These are phyloP conservation scores for Trichoderma arundinaceum DNA, from an alignment of 2,329 filamentous ascomycete species.

Conservation along the genomic window DNA sequence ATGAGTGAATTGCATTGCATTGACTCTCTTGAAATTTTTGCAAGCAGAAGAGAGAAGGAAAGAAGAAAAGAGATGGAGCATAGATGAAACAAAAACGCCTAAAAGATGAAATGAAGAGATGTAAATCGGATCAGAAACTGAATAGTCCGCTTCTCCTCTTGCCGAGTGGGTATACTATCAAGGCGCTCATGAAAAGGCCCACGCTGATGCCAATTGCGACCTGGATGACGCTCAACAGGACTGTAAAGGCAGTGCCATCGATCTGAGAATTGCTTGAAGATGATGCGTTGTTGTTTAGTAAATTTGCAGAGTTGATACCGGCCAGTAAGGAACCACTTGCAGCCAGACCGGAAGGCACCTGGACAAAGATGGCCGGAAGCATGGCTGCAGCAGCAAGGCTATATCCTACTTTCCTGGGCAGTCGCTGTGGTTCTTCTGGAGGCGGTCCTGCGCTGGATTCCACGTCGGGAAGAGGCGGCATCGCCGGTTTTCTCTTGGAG, in stretches of 20 bases:
- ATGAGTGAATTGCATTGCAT: neutral
- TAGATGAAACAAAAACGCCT: neutral
- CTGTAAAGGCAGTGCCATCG: constrained; percentile 57
- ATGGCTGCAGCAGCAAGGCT: constrained; percentile 84
- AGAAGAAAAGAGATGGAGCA: neutral
- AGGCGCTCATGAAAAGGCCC: constrained; percentile 61
- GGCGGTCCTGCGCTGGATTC: constrained; percentile 41
- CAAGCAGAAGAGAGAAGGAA: neutral
- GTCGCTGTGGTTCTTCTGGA: constrained; percentile 38
- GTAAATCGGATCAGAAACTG: constrained; percentile 50
- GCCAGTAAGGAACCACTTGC: constrained; percentile 64
- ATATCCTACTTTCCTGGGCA: constrained; percentile 64
- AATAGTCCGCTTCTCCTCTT: constrained; percentile 64
- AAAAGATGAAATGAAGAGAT: neutral
- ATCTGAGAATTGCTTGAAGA: constrained; percentile 38
- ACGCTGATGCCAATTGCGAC: constrained; percentile 68
- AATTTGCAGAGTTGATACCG: constrained; percentile 62
- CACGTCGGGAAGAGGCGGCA: constrained; percentile 43
- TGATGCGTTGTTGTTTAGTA: constrained; percentile 51
- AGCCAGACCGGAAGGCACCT: constrained; percentile 67
- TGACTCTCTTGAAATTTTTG: neutral
- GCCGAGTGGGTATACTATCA: constrained; percentile 62
- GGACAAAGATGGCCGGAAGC: constrained; percentile 82
- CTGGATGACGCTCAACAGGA: constrained; percentile 64
- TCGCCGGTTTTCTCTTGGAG: constrained; percentile 38